phyloP scores from a whole-genome alignment of 805 yeast species.

The Nakazawaea ernobii region DNA sequence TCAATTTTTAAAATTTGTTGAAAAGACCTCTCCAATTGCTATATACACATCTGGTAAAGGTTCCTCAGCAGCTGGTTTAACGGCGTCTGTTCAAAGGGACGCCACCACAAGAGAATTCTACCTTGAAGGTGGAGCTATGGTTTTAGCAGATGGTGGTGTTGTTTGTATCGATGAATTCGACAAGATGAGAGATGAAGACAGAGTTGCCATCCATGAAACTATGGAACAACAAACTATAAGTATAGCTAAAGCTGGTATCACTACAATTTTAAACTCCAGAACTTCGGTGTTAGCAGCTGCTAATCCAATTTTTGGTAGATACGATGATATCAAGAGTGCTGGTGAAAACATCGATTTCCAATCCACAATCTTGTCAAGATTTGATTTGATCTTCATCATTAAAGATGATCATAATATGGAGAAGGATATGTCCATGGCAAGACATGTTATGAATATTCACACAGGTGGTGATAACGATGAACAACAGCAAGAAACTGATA shows the following conservation, averaged over 20 bases:
- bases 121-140: slow-evolving; percentile 99
- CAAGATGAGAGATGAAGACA: slow-evolving; percentile 97
- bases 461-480: slow-evolving; percentile 57
- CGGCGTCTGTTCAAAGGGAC: slow-evolving; percentile 96
- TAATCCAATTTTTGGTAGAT: slow-evolving; percentile 93
- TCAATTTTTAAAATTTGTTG: slow-evolving; percentile 90
- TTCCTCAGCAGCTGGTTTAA: slow-evolving; percentile 98
- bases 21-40: slow-evolving; percentile 89
- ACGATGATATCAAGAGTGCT: slow-evolving; percentile 92
- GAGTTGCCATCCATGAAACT: slow-evolving; percentile 99
- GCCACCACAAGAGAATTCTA: slow-evolving; percentile 83
- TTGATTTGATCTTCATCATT: slow-evolving; percentile 97
- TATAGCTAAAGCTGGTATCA: slow-evolving; percentile 98
- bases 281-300: slow-evolving; percentile 98
- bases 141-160: slow-evolving; percentile 98
- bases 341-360: slow-evolving; percentile 98
- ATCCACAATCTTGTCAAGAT: slow-evolving; percentile 92
- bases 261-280: slow-evolving; percentile 92
- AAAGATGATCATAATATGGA: slow-evolving; percentile 89
- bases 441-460: slow-evolving; percentile 92
- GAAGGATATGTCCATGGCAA: slow-evolving; percentile 85
- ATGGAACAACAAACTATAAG: slow-evolving; percentile 99
- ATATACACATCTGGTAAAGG: slow-evolving; percentile 99
- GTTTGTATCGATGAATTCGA: slow-evolving; percentile 99
- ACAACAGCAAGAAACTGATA: slow-evolving; percentile 66